Evolutionary conservation across 164 flowering plant genomes (phyloP).

Genomic region (Annona squamosa): DNA sequence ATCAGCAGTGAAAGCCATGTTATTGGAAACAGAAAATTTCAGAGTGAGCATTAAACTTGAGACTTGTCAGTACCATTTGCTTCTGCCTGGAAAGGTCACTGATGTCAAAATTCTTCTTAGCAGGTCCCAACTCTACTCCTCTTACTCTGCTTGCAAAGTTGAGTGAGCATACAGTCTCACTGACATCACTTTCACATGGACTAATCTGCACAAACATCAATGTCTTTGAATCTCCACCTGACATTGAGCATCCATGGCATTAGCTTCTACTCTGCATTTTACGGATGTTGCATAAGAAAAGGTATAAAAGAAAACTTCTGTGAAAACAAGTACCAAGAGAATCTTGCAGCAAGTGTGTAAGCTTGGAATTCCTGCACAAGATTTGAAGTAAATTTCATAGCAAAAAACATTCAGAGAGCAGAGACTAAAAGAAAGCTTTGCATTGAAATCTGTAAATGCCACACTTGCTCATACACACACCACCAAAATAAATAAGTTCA

Average conservation of each 20-base stretch:
- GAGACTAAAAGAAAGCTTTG: background rate
- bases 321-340: conserved; percentile 60
- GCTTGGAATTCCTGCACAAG: conserved; percentile 79
- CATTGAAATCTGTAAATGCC: background rate
- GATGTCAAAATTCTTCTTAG: conserved; percentile 73
- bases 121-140: conserved; percentile 92
- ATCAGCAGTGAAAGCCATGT: background rate
- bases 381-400: background rate
- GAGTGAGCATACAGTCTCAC: conserved; percentile 90
- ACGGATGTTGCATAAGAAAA: background rate
- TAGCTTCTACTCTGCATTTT: background rate
- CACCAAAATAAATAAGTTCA: no score
- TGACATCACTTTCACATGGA: conserved; percentile 77
- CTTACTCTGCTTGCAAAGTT: conserved; percentile 96
- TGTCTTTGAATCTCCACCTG: conserved; percentile 97
- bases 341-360: conserved; percentile 95
- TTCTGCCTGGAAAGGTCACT: conserved; percentile 63
- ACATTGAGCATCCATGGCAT: background rate
- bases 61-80: conserved; percentile 50
- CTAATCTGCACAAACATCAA: conserved; percentile 95
- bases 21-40: background rate
- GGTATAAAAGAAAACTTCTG: conserved; percentile 1
- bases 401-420: background rate
- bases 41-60: background rate
- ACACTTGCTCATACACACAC: background rate